Percentiles rank a stretch among this genome's conserved stretches.
Conservation (phyloP, 2,329 filamentous ascomycete genomes). For the Sporothrix globosa region DNA sequence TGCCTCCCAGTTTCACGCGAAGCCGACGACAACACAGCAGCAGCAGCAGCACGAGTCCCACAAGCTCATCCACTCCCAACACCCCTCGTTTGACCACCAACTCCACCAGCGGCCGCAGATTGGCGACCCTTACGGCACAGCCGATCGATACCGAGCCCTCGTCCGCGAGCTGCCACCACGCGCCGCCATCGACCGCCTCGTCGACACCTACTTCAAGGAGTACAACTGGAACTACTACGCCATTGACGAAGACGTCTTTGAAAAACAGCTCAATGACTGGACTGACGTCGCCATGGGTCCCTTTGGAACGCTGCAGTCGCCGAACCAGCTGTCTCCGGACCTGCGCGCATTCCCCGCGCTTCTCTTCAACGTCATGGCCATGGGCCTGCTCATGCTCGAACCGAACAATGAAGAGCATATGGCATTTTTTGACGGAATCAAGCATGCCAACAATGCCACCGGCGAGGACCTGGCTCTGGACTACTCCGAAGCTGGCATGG, state of each 20-base stretch:
- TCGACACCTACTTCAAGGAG: slow-evolving; percentile 58
- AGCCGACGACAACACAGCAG: background rate
- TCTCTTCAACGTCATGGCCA: slow-evolving; percentile 62
- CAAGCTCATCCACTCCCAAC: slow-evolving; percentile 25
- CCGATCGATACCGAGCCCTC: slow-evolving; percentile 62
- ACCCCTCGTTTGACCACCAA: slow-evolving; percentile 27
- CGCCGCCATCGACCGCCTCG: slow-evolving; percentile 58
- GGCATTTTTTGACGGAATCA: slow-evolving; percentile 57
- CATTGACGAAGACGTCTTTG: slow-evolving; percentile 58
- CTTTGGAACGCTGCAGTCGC: slow-evolving; percentile 55
- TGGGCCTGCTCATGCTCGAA: slow-evolving; percentile 57
- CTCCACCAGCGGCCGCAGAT: slow-evolving; percentile 37
- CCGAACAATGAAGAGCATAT: slow-evolving; percentile 46
- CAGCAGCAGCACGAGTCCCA: slow-evolving; percentile 20
- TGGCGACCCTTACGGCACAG: slow-evolving; percentile 48
- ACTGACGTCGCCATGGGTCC: slow-evolving; percentile 49
- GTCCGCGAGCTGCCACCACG: slow-evolving; percentile 61
- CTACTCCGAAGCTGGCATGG: slow-evolving; percentile 62
- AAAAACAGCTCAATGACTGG: slow-evolving; percentile 58
- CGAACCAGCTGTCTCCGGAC: slow-evolving; percentile 54
- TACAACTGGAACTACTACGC: slow-evolving; percentile 63
- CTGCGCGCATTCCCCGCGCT: slow-evolving; percentile 62
- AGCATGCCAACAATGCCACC: slow-evolving; percentile 62
- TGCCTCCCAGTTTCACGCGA: background rate
- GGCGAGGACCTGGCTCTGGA: slow-evolving; percentile 64